Conservation (phyloP, 2,329 filamentous ascomycete genomes). For the Colletotrichum musicola region DNA sequence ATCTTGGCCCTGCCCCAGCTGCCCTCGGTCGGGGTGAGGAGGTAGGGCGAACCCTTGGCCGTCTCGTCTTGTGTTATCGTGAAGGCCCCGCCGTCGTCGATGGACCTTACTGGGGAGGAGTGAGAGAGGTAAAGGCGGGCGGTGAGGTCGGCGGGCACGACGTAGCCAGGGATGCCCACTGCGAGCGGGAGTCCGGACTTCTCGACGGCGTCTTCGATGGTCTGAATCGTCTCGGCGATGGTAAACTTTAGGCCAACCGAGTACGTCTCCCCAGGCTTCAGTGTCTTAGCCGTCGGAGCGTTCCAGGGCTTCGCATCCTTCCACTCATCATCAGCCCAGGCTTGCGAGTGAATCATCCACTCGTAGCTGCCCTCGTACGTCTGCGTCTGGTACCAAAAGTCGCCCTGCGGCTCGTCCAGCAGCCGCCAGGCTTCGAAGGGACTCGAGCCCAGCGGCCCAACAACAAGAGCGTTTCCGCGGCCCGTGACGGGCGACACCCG, state of each 20-base stretch:
- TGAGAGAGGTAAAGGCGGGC: conserved; percentile 60
- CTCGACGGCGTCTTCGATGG: conserved; percentile 59
- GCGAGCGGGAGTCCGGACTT: conserved; percentile 61
- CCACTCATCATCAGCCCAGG: conserved; percentile 71
- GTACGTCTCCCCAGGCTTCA: conserved; percentile 59
- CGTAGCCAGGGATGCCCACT: conserved; percentile 67
- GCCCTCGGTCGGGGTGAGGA: conserved; percentile 55
- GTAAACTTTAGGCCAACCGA: conserved; percentile 66
- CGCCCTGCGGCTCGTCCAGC: conserved; percentile 58
- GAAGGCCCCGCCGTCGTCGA: conserved; percentile 54
- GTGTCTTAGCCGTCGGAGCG: conserved; percentile 57
- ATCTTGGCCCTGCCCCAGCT: conserved; percentile 64
- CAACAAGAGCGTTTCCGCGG: conserved; percentile 64
- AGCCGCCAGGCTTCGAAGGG: conserved; percentile 68
- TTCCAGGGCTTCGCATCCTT: conserved; percentile 64
- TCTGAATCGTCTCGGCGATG: conserved; percentile 56
- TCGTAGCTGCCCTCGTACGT: conserved; percentile 72
- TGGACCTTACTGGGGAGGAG: conserved; percentile 52
- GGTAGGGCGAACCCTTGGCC: conserved; percentile 48
- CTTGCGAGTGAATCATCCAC: conserved; percentile 67
- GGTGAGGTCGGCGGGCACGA: conserved; percentile 61
- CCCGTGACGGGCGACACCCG: conserved; percentile 64
- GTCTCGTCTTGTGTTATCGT: conserved; percentile 33
- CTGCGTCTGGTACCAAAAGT: conserved; percentile 62
- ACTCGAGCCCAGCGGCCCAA: conserved; percentile 63